Conservation (phyloP, 331 rosid genomes). For the Quercus lobata region DNA sequence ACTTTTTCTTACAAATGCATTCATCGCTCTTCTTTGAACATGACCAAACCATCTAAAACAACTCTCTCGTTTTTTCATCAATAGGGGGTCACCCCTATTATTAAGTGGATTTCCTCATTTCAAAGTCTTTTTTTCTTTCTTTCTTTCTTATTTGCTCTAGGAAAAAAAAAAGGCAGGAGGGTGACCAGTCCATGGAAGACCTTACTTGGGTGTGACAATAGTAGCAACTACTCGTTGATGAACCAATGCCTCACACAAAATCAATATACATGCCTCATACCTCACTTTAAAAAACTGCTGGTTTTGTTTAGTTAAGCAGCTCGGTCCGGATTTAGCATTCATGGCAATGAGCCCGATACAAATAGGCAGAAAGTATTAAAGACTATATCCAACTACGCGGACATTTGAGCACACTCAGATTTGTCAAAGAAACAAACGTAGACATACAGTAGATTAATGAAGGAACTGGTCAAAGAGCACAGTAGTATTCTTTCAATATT, state of each 20-base stretch:
- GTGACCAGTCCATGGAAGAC: no score
- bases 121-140: no score
- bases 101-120: no score
- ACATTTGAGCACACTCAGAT: neutral
- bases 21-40: no score
- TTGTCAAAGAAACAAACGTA: neutral
- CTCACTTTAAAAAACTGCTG: neutral
- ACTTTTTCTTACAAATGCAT: no score
- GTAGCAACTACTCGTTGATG: neutral
- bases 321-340: neutral
- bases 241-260: neutral
- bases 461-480: neutral
- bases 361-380: neutral
- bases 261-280: neutral
- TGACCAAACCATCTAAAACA: no score
- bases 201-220: no score
- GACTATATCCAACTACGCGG: neutral
- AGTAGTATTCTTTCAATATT: neutral
- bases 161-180: no score
- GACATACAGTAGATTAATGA: neutral
- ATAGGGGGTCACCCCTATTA: no score
- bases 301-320: neutral
- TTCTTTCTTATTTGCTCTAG: no score
- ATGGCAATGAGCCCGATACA: neutral
- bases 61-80: no score